Base-by-base conservation (phyloP, 345 rosid genomes). In the Noccaea caerulescens region DNA sequence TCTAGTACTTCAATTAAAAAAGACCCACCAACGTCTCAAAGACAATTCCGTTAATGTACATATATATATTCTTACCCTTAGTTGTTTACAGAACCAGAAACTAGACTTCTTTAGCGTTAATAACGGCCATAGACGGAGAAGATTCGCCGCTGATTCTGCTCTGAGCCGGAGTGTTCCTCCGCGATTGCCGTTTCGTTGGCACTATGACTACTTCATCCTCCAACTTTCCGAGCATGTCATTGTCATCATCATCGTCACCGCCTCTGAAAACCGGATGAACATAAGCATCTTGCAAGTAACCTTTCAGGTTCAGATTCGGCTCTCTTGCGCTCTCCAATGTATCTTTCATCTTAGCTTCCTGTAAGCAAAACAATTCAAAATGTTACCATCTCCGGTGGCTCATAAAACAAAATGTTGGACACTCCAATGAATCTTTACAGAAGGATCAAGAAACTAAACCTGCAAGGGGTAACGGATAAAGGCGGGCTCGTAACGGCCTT, bases 291-390 rank as follows among this genome's bases (percentile, higher is more conserved):
- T 87, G 97, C 61, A 93, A 85, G 73, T 84, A 93, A 16, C 84
- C 79, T 81, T 87, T 90, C 57, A 93, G 65, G 68, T 93, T 88
- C 8, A 90, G 33, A 77, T 77, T 80, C 0, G 97, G 98, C 12
- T 90, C 98, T 80, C 83, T 82, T 7, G 88, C 87, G 6, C 77
- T 88, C 62, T 93, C 98, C 66, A 93, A 73, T 0, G 96, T 93
- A 66, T 93, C 98, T 79, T 88, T 93, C 92, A 84, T 90, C 97
- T 82, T 90, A 46, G 98, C 98, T 72, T 92, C 98, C 98, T 92
- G 80, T 71, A 79, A 16, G 1, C 18, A 8, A 9, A 36, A 13
- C 30, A 27, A 5, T 4, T 25, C 8, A 11, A 45, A 5, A 14
- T 16, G 27, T 61, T 10, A 8, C 45, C 33, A 55, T 54, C 18